Base-by-base conservation (phyloP, 2,329 filamentous ascomycete species). In the Alternaria postmessia region DNA sequence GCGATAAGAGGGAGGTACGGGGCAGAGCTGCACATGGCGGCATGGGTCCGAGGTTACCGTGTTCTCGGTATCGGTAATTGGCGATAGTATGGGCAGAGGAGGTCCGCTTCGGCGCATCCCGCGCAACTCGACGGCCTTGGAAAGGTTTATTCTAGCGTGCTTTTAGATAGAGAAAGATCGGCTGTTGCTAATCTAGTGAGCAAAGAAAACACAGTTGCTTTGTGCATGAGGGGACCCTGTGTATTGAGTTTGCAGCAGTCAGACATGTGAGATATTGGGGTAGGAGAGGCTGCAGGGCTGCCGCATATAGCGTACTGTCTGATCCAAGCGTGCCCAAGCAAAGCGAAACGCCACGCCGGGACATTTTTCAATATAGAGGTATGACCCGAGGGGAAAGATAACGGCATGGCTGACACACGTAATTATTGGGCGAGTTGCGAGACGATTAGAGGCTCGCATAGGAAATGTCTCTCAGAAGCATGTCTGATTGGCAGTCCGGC, bases 21-120 rank as follows among this genome's bases (percentile, higher is more conserved):
- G 34, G 44, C 54, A 44, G 56, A 59, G 51, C 26, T 30, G 51
- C 34, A 55, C 58, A 61, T 26, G 24, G 57, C 54, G 62, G 57
- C 61, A 66, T 60, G 26, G 32, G 49, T 51, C 59, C 61, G 59
- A 57, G 56, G 47, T 49, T 64, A 61, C 64, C 64, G 34, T 51
- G 30, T 18, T 43, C 7, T 62, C 59, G 64, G 64, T 61, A 54
- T 42, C 48, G 57, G 58, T 38, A 43, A 49, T 54, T 57, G 54
- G 54, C 59, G 39, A 52, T 53, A 34, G 42, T 41, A 20, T 54
- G 48, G 41, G 43, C 28, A 18, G 42, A 46, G n/a, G 16, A 18
- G 18, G 30, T 30, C 36, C 14, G 30, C n/a, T 32, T 24, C 55
- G 59, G 49, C 43, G 54, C 41, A 49, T 58, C 54, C 59, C 46